A percentile compares a stretch with the other conserved stretches of the same genome.
Conservation (phyloP, 768 basidiomycete species). For the Suillus paluster region DNA sequence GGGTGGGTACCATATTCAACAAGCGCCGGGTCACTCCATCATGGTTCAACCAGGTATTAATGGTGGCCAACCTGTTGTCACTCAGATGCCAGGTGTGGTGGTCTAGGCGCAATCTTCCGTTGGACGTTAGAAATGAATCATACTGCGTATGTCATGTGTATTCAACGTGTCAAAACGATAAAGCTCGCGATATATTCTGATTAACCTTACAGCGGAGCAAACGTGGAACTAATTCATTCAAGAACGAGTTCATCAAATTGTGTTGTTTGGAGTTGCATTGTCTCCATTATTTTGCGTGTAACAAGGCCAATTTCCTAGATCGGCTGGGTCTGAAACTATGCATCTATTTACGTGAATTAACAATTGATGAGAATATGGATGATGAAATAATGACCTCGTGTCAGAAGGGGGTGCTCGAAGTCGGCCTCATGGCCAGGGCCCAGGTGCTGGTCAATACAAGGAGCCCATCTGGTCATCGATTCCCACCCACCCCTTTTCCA, state of each 20-base stretch:
- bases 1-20: constrained; percentile 47
- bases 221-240: not conserved
- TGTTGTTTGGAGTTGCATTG: not conserved
- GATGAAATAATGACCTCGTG: constrained; percentile 32
- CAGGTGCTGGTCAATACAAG: constrained; percentile 10
- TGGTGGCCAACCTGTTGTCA: constrained; percentile 63
- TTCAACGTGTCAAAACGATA: not conserved
- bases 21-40: constrained; percentile 62
- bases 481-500: constrained; percentile 34
- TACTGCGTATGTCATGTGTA: not conserved
- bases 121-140: not conserved
- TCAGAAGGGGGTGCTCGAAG: constrained; percentile 14
- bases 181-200: not conserved
- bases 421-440: constrained; percentile 19
- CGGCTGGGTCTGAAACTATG: constrained; percentile 1
- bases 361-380: constrained; percentile 11
- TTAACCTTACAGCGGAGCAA: not conserved
- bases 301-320: not conserved
- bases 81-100: constrained; percentile 56
- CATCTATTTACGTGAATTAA: constrained; percentile 22
- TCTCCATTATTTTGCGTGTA: too few species aligned
- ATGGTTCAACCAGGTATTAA: constrained; percentile 70
- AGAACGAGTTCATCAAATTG: too few species aligned
- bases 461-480: constrained; percentile 10
- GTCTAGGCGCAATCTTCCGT: constrained; percentile 13